Conservation (phyloP, 495 filamentous ascomycete genomes). For the Aspergillus nidulans region DNA sequence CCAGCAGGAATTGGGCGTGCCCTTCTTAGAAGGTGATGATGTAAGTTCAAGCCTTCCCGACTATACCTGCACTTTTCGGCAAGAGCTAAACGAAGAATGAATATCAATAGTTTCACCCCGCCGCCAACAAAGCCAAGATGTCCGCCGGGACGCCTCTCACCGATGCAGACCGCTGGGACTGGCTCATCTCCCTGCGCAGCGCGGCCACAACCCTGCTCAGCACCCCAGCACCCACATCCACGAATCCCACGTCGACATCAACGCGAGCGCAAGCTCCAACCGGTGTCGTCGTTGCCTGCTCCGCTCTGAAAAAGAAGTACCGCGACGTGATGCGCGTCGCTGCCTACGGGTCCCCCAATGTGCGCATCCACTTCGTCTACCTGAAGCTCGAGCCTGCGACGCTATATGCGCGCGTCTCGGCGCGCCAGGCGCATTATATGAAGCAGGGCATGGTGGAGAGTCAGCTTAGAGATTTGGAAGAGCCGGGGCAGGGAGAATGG, state of each 20-base stretch:
- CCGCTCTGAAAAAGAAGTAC: conserved; percentile 94
- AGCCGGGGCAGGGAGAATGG: conserved; percentile 66
- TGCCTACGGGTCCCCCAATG: conserved; percentile 67
- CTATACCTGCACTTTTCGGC: background rate
- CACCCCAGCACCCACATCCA: conserved; percentile 40
- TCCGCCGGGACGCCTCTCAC: conserved; percentile 78
- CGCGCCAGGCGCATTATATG: conserved; percentile 88
- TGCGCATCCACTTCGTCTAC: conserved; percentile 90
- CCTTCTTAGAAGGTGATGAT: conserved; percentile 94
- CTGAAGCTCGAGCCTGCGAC: conserved; percentile 70
- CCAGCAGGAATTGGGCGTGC: conserved; percentile 62
- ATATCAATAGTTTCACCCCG: conserved; percentile 70
- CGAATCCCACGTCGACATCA: conserved; percentile 41
- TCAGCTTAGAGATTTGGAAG: conserved; percentile 81
- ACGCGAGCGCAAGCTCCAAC: conserved; percentile 26
- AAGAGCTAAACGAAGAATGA: conserved; percentile 8
- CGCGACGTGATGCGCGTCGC: conserved; percentile 94
- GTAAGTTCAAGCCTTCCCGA: conserved; percentile 49
- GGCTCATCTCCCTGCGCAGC: conserved; percentile 85
- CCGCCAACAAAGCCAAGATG: conserved; percentile 93
- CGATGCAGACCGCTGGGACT: conserved; percentile 97
- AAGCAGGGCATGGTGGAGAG: conserved; percentile 95
- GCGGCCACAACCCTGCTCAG: conserved; percentile 61
- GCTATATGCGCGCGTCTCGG: conserved; percentile 67
- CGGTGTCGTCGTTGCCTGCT: conserved; percentile 94